Evolutionary conservation across 2,329 filamentous ascomycete species (phyloP).

Genomic region (Trichophyton mentagrophytes): DNA sequence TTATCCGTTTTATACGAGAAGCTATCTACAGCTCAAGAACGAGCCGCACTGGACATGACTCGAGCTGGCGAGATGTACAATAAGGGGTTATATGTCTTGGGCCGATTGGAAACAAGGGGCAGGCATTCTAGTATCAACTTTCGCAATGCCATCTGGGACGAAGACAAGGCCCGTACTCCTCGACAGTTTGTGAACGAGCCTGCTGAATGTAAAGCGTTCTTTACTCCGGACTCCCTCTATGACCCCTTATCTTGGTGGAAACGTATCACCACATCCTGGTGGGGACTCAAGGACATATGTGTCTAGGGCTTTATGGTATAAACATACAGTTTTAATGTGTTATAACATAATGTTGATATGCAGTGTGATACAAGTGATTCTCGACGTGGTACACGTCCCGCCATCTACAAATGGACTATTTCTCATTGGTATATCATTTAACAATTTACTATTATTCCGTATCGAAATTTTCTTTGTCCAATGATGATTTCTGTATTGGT

Average conservation of each 20-base stretch:
- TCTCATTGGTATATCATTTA: background rate
- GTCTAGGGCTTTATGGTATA: conserved; percentile 8
- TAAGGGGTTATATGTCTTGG: conserved; percentile 11
- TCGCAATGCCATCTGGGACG: conserved; percentile 34
- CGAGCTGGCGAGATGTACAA: conserved; percentile 11
- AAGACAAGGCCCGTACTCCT: conserved; percentile 33
- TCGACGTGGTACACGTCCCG: background rate
- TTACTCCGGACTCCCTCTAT: conserved; percentile 41
- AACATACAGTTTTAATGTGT: too few relatives aligned
- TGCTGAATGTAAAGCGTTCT: conserved; percentile 50
- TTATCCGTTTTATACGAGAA: background rate
- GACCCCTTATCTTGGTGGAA: conserved; percentile 18
- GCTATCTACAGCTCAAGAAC: conserved; percentile 8
- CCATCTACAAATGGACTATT: background rate
- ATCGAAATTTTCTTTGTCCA: too few relatives aligned
- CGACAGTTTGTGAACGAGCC: conserved; percentile 51
- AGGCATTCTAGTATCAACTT: conserved; percentile 31
- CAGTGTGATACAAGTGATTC: background rate
- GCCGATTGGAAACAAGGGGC: conserved; percentile 7
- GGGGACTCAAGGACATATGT: conserved; percentile 35
- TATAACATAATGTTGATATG: background rate
- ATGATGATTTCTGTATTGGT: too few relatives aligned
- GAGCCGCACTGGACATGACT: conserved; percentile 9
- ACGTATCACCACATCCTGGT: conserved; percentile 33
- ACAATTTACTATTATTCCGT: too few relatives aligned